phyloP scores from a whole-genome alignment of 352 stramenopile genomes.

The Lagenidium giganteum region DNA sequence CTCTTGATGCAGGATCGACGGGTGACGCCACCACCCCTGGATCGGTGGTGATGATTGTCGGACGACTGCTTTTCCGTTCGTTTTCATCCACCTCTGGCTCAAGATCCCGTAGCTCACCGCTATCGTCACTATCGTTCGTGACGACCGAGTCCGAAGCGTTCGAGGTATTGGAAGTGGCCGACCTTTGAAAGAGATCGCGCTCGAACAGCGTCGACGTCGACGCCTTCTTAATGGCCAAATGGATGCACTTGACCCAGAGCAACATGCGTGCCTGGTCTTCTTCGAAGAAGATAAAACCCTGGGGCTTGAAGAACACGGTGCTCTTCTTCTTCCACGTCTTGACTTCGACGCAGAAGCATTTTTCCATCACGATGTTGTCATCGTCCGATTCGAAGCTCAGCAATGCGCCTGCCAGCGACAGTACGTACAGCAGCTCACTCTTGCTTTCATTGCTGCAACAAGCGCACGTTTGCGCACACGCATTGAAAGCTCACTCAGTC shows the following conservation, averaged over 20 bases:
- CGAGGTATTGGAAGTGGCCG: slow-evolving; percentile 12
- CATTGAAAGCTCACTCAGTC: neutral
- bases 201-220: slow-evolving; percentile 19
- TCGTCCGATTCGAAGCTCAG: slow-evolving; percentile 70
- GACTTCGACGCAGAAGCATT: slow-evolving; percentile 72
- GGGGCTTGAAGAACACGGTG: slow-evolving; percentile 44
- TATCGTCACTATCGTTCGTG: slow-evolving; percentile 8
- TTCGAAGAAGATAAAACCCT: slow-evolving; percentile 72
- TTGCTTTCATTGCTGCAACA: slow-evolving; percentile 36
- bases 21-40: too few relatives aligned
- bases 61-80: too few relatives aligned
- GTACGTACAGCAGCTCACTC: slow-evolving; percentile 46
- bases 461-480: neutral
- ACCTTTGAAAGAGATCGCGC: slow-evolving; percentile 33
- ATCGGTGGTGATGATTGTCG: too few relatives aligned
- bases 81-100: too few relatives aligned
- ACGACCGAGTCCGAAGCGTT: neutral
- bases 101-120: too few relatives aligned
- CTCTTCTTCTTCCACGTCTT: slow-evolving; percentile 68
- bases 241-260: slow-evolving; percentile 75
- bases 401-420: slow-evolving; percentile 49
- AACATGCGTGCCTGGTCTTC: slow-evolving; percentile 65
- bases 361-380: slow-evolving; percentile 62
- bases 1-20: too few relatives aligned
- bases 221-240: slow-evolving; percentile 55